A percentile compares a stretch with the other conserved stretches of the same genome.
phyloP scores from a whole-genome alignment of 768 basidiomycete species.

The Collybia mongolica region DNA sequence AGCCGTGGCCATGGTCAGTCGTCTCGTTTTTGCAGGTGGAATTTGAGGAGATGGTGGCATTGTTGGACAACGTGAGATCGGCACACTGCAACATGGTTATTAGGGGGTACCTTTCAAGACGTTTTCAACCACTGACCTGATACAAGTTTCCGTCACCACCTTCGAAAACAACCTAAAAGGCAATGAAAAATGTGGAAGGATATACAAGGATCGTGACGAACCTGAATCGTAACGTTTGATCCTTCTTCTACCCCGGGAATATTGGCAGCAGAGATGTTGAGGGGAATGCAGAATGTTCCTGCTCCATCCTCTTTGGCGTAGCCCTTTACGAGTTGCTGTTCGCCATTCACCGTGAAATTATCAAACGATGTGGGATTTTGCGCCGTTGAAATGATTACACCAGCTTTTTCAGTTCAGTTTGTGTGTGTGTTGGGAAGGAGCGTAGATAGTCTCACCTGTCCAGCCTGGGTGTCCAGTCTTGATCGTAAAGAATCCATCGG shows the following conservation, averaged over 20 bases:
- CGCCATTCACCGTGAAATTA: conserved; percentile 47
- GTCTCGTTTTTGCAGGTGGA: conserved; percentile 36
- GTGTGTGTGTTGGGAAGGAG: too few species aligned
- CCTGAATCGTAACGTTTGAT: conserved; percentile 70
- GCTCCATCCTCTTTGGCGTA: conserved; percentile 48
- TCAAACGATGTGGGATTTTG: conserved; percentile 61
- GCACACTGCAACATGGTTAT: conserved; percentile 45
- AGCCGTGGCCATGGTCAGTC: conserved; percentile 2
- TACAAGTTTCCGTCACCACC: conserved; percentile 71
- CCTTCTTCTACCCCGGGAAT: conserved; percentile 53
- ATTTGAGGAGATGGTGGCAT: conserved; percentile 43
- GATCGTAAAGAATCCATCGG: conserved; percentile 55
- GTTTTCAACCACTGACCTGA: conserved; percentile 39
- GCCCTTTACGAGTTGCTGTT: conserved; percentile 32
- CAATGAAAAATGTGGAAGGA: conserved; percentile 25
- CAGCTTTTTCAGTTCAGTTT: conserved; percentile 30
- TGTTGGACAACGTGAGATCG: conserved; percentile 64
- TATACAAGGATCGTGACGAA: not conserved
- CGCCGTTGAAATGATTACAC: conserved; percentile 52
- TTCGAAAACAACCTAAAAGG: conserved; percentile 55
- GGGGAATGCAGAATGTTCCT: conserved; percentile 64
- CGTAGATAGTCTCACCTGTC: conserved; percentile 33
- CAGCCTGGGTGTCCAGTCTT: conserved; percentile 57
- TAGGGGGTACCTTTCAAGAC: not conserved
- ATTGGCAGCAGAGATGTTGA: conserved; percentile 49